Evolutionary conservation across 1,284 basidiomycete species (phyloP), one percentile per base, ranked within the genome.

Genomic region (Apiotrichum veenhuisii): DNA sequence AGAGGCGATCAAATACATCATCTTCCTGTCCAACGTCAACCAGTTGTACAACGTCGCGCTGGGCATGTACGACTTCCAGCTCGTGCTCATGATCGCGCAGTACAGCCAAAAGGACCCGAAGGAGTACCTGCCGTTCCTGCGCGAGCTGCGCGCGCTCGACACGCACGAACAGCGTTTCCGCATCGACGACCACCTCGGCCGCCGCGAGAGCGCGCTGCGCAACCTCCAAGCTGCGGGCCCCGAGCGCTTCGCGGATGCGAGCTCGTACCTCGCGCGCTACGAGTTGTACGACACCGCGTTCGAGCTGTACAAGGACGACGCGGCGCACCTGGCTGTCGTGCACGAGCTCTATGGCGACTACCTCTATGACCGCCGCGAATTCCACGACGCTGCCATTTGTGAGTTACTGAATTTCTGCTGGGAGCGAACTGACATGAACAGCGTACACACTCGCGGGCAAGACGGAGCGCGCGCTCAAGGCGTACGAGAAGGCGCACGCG

Each of bases 31-130:
- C 18, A 92, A 98, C 69, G 91, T 93, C 0, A 87, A 98, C 67
- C 84, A 83, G 61, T 82, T 98, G 3, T 98, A 94, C 78, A 87
- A 98, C 71, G 89, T 89, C 7, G 96, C 96, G 1, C 82, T 99
- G 25, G 95, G 96, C 25, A 98, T 98, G 92, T 99, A 99, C 76
- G 92, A 99, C 76, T 97, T 98, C 77, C 86, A 89, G 23, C 81
- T 99, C 2, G 94, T 97, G 2, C 81, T 98, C 34, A 87, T 98
- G 86, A 84, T 99, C 37, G 95, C 96, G 1, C 96, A 98, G 73
- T 89, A 98, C 69, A 90, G 94, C 36, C 93, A 97, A 74, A 95
- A 94, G 82, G 92, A 99, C 76, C 96, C 96, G 9, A 84, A 94
- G 67, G 96, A 99, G 75, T 99, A 98, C 71, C 83, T 99, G 0